phyloP scores from a whole-genome alignment of 768 basidiomycete genomes.

The Mycena latifolia region DNA sequence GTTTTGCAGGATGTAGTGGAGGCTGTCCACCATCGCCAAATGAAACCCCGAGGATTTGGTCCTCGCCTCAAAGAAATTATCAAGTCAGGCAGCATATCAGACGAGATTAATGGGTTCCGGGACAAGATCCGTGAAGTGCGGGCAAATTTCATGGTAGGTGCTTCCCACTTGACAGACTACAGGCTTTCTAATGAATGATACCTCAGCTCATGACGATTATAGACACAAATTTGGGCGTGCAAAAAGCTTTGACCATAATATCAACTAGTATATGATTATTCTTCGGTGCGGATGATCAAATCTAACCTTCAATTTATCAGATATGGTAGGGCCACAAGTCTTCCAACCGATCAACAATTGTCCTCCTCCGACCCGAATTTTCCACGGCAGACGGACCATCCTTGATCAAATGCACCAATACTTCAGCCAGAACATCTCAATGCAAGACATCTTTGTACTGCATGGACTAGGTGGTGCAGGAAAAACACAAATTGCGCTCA shows the following conservation, averaged over 20 bases:
- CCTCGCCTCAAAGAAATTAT: neutral
- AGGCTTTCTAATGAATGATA: neutral
- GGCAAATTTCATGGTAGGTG: neutral
- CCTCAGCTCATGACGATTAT: neutral
- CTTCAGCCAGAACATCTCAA: no score
- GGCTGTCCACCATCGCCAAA: neutral
- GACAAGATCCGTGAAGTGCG: neutral
- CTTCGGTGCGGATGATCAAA: no score
- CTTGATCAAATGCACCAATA: no score
- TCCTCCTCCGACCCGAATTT: no score
- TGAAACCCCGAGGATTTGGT: neutral
- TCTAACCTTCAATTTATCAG: no score
- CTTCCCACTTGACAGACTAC: neutral
- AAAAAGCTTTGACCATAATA: neutral
- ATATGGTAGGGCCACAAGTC: no score
- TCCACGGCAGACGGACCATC: no score
- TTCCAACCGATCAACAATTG: no score
- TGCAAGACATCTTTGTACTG: no score
- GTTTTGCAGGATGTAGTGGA: neutral
- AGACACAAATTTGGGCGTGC: neutral
- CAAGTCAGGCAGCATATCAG: neutral
- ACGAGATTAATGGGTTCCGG: neutral
- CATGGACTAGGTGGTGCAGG: no score
- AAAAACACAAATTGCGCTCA: no score
- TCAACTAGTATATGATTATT: neutral